Conservation (phyloP, 176 grass and related monocot genomes). For the Coix lacrymajobi region DNA sequence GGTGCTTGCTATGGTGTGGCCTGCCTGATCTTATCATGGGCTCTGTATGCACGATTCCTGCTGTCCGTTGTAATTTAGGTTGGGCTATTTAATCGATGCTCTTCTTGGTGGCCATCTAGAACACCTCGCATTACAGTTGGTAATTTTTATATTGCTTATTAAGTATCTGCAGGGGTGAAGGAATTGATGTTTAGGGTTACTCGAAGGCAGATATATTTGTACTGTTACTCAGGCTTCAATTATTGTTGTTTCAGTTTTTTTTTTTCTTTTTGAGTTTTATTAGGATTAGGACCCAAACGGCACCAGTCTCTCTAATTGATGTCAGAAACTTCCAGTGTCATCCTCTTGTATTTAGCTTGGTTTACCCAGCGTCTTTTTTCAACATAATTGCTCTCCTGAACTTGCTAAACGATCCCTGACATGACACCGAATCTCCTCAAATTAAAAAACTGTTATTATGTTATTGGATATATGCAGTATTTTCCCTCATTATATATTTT, state of each 20-base stretch:
- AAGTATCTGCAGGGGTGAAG: neutral
- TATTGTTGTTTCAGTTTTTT: neutral
- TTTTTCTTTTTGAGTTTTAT: neutral
- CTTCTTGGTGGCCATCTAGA: neutral
- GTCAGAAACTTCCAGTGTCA: neutral
- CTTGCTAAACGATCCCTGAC: neutral
- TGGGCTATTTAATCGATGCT: neutral
- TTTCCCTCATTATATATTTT: neutral
- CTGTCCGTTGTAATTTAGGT: neutral
- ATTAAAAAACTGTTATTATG: neutral
- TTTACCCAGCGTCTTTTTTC: neutral
- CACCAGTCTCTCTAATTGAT: neutral
- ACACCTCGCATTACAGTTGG: neutral
- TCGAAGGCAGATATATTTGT: neutral
- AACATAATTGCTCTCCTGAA: neutral
- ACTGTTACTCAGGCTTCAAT: neutral
- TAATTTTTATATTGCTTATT: neutral
- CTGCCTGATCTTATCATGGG: neutral
- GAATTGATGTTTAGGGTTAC: neutral
- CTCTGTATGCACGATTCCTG: neutral
- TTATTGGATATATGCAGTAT: neutral
- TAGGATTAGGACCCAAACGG: neutral
- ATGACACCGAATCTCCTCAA: neutral
- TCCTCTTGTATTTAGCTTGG: neutral
- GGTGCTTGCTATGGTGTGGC: neutral